Percentiles rank a stretch among this genome's conserved stretches.
Evolutionary conservation across 2,329 filamentous ascomycete species (phyloP).

Genomic region (Claviceps capensis): DNA sequence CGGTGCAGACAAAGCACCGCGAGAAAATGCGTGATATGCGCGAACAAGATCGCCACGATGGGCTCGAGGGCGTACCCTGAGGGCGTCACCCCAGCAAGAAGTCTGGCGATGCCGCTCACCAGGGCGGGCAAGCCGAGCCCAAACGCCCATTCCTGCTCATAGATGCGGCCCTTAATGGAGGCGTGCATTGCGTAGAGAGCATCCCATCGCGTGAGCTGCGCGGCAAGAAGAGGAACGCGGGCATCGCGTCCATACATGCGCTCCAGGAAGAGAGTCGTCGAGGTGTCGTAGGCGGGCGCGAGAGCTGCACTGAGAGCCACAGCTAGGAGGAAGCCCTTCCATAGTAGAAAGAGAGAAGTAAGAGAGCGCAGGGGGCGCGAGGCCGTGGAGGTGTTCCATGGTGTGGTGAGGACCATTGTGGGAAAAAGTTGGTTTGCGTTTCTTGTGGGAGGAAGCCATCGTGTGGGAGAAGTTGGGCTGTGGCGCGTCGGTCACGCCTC

Average conservation of each 20-base stretch:
- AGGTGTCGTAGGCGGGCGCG: constrained; percentile 66
- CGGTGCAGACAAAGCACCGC: constrained; percentile 61
- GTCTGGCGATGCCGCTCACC: constrained; percentile 19
- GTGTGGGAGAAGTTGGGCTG: neutral
- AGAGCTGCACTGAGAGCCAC: constrained; percentile 39
- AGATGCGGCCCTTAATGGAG: constrained; percentile 50
- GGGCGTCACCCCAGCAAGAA: constrained; percentile 5
- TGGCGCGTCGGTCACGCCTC: too few relatives aligned
- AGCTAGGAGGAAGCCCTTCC: constrained; percentile 55
- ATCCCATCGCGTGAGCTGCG: constrained; percentile 64
- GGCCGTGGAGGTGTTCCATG: constrained; percentile 1
- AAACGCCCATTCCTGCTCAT: constrained; percentile 82
- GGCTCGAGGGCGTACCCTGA: constrained; percentile 19
- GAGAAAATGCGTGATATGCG: constrained; percentile 62
- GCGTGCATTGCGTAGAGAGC: constrained; percentile 59
- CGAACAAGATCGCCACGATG: constrained; percentile 49
- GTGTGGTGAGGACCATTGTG: neutral
- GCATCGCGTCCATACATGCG: constrained; percentile 19
- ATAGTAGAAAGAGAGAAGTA: constrained; percentile 36
- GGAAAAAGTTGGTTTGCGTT: neutral
- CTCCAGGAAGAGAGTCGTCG: constrained; percentile 37
- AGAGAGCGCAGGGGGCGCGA: constrained; percentile 8
- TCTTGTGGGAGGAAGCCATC: neutral
- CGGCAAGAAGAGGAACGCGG: constrained; percentile 31
- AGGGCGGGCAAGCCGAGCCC: constrained; percentile 34